Base-by-base conservation (phyloP, 176 grass and related monocot genomes). In the Panicum miliaceum region DNA sequence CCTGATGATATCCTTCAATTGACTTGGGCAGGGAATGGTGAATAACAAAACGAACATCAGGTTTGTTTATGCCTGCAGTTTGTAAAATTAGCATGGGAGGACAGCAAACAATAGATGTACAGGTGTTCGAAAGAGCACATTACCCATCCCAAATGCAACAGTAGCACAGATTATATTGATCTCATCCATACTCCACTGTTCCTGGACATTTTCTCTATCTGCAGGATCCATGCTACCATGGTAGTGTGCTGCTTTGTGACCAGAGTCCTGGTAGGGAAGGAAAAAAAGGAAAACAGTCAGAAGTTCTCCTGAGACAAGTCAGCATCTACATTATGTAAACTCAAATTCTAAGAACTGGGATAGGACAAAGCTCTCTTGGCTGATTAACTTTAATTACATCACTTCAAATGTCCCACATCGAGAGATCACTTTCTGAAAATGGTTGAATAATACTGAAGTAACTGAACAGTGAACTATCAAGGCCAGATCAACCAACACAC, bases 121-220 rank as follows among this genome's bases (percentile, higher is more conserved):
- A 88, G n/a, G 80, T 79, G 64, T 78, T 60, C 78, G 18, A 78
- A 82, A 80, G 70, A 84, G 65, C 35, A 81, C 14, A 37, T 77
- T 97, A 98, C 96, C 96, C 96, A 98, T 98, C 68, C 96, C 96
- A 84, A 98, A 98, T 85, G 96, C 96, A 89, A 98, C 88, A 36
- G 96, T 98, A 27, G 96, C 96, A 94, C 96, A 98, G 4, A 98
- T 98, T 92, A 98, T 94, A 53, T 92, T 94, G 71, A 94, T 98
- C 64, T 89, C 76, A 92, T 91, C 93, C 89, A 43, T 92, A 76
- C 96, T 98, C 96, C 96, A 98, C 41, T 82, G 89, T 10, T 85
- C 63, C 85, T 98, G 93, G 29, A 95, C 65, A 76, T 27, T 14
- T 61, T 81, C 20, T 88, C 96, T 95, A 87, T 95, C 85, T 32